phyloP scores from a whole-genome alignment of 1,284 basidiomycete species.

The Coniferiporia sulphurascens region DNA sequence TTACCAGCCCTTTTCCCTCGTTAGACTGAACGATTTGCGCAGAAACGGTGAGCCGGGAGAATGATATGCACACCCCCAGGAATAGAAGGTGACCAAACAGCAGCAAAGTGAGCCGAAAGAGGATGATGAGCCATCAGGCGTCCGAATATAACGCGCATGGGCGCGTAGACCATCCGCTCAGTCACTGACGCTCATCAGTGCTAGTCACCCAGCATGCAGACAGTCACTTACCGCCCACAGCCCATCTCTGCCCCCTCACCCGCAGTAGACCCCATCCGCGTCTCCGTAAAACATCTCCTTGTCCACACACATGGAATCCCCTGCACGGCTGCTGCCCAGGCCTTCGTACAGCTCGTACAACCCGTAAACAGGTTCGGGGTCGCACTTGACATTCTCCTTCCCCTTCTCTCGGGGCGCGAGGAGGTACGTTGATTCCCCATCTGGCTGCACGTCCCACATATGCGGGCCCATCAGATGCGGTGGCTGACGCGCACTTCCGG shows the following conservation, averaged over 20 bases:
- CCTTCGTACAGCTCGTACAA: conserved; percentile 67
- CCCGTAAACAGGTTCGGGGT: conserved; percentile 69
- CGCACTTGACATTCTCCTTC: conserved; percentile 70
- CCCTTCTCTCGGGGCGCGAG: conserved; percentile 47
- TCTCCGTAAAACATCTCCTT: conserved; percentile 58
- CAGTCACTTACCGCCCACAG: conserved; percentile 9
- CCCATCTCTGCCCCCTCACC: conserved; percentile 8
- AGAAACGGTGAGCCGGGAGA: too few species aligned
- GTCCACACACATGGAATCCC: conserved; percentile 58
- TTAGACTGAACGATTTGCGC: too few species aligned
- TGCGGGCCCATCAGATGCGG: not conserved
- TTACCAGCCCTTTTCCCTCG: too few species aligned
- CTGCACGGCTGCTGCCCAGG: conserved; percentile 67
- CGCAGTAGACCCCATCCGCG: conserved; percentile 33
- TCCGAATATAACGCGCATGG: not conserved
- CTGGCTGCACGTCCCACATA: conserved; percentile 2
- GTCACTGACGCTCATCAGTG: not conserved
- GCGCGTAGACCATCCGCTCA: conserved; percentile 1
- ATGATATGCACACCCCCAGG: not conserved
- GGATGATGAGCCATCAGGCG: not conserved
- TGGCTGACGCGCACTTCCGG: conserved; percentile 18
- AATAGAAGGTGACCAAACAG: not conserved
- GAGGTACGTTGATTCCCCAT: conserved; percentile 25
- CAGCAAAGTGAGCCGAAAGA: not conserved
- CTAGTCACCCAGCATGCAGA: conserved; percentile 12